Conservation (phyloP, 352 stramenopile genomes). For the Globisporangium cederbergense region DNA sequence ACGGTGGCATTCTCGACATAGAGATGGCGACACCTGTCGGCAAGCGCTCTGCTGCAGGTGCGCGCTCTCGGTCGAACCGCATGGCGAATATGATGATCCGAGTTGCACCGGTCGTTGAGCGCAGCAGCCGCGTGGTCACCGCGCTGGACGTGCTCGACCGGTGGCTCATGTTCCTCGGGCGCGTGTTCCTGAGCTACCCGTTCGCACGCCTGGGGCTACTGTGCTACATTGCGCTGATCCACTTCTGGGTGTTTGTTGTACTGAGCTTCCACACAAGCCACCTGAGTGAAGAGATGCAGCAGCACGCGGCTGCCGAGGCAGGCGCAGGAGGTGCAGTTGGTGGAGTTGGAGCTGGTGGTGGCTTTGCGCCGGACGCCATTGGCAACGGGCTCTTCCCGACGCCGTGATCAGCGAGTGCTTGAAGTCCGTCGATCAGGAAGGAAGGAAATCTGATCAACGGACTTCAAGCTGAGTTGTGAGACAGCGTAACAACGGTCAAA, state of each 20-base stretch:
- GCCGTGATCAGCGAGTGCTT: constrained; percentile 3
- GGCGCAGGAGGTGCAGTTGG: constrained; percentile 22
- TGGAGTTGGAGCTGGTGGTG: constrained; percentile 1
- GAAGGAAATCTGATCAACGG: no score
- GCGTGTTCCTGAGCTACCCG: constrained; percentile 71
- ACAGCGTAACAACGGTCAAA: background rate
- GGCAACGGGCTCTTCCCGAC: constrained; percentile 10
- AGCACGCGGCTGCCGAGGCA: constrained; percentile 22
- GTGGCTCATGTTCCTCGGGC: constrained; percentile 74
- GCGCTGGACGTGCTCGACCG: constrained; percentile 65
- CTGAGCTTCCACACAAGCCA: constrained; percentile 88
- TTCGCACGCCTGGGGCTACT: constrained; percentile 72
- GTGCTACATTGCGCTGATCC: constrained; percentile 76
- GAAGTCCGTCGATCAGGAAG: background rate
- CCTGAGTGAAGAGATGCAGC: constrained; percentile 71
- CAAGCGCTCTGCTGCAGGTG: constrained; percentile 21
- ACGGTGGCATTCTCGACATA: constrained; percentile 60
- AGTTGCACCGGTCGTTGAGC: constrained; percentile 65
- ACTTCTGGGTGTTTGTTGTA: constrained; percentile 85
- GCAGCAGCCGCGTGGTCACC: constrained; percentile 60
- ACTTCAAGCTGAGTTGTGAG: no score
- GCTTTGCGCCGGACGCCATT: background rate
- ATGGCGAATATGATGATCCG: constrained; percentile 63
- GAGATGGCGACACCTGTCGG: constrained; percentile 57
- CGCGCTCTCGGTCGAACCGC: constrained; percentile 53